Percentiles rank a stretch among this genome's conserved stretches.
Conservation (phyloP, 2,329 filamentous ascomycete species). For the Pyrenochaeta sp. region DNA sequence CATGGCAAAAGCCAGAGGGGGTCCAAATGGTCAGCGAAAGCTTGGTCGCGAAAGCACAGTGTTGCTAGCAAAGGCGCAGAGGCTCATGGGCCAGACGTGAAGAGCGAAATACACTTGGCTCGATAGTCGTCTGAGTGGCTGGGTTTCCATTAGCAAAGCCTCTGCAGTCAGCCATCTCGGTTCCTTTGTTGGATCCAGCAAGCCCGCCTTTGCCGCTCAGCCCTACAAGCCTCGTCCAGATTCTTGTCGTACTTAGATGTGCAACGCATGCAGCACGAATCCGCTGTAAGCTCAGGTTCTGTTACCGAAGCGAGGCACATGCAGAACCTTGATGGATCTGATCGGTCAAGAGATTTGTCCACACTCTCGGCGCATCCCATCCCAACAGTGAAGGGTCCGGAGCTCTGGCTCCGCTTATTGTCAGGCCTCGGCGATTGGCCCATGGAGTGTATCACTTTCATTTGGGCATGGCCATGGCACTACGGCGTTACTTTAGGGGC, state of each 20-base stretch:
- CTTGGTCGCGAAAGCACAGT: constrained; percentile 81
- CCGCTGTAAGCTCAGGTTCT: background rate
- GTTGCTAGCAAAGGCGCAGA: constrained; percentile 79
- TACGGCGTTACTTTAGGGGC: background rate
- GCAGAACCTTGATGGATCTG: background rate
- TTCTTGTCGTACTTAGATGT: background rate
- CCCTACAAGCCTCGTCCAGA: background rate
- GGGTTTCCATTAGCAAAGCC: no score
- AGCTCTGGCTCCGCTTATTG: background rate
- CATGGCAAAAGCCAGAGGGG: constrained; percentile 69
- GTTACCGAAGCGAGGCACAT: background rate
- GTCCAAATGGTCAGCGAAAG: constrained; percentile 76
- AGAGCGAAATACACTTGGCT: no score
- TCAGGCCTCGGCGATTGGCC: background rate
- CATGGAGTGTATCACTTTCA: background rate
- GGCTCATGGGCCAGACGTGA: constrained; percentile 62
- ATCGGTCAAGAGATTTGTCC: background rate
- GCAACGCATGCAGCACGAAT: background rate
- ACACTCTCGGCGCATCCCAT: background rate
- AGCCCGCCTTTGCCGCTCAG: background rate
- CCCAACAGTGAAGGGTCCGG: background rate
- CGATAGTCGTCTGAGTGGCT: background rate
- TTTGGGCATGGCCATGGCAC: background rate
- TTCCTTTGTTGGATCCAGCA: background rate
- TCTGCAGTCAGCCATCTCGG: background rate